Evolutionary conservation across 257 asterid species (phyloP).

Genomic region (Solanum virginianum): DNA sequence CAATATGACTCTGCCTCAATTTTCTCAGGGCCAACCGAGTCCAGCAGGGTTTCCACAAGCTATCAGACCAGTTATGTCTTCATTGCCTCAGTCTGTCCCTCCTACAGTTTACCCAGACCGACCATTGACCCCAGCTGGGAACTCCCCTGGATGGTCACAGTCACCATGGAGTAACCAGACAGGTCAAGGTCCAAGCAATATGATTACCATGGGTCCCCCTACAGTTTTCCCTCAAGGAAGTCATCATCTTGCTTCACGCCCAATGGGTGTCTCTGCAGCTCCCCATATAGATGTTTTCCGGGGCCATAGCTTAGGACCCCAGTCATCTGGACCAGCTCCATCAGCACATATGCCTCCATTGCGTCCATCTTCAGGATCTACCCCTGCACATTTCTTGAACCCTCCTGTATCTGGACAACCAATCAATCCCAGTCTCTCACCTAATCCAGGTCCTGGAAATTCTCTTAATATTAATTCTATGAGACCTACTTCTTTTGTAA

Average conservation of each 20-base stretch:
- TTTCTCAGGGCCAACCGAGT: constrained; percentile 7
- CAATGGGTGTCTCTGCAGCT: constrained; percentile 11
- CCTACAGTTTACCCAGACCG: not conserved
- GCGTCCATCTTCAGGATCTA: constrained; percentile 14
- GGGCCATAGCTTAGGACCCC: not conserved
- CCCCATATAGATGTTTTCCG: constrained; percentile 14
- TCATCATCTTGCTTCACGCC: constrained; percentile 21
- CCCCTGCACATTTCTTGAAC: constrained; percentile 2
- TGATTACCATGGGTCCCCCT: constrained; percentile 13
- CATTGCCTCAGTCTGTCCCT: constrained; percentile 14
- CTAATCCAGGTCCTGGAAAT: constrained; percentile 23
- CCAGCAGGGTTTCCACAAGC: constrained; percentile 20
- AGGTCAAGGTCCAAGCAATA: constrained; percentile 20
- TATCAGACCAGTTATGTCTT: constrained; percentile 20
- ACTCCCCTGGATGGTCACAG: constrained; percentile 26
- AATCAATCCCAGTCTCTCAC: constrained; percentile 15
- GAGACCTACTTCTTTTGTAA: constrained; percentile 23
- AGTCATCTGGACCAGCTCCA: constrained; percentile 18
- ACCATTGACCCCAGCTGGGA: constrained; percentile 1
- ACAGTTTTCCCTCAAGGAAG: constrained; percentile 18
- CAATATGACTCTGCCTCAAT: not conserved
- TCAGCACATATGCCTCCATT: constrained; percentile 18
- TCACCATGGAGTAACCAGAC: constrained; percentile 16
- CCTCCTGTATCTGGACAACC: constrained; percentile 6
- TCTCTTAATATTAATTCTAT: constrained; percentile 19